Conservation (phyloP, 257 asterid genomes). For the Marsdenia floribunda region DNA sequence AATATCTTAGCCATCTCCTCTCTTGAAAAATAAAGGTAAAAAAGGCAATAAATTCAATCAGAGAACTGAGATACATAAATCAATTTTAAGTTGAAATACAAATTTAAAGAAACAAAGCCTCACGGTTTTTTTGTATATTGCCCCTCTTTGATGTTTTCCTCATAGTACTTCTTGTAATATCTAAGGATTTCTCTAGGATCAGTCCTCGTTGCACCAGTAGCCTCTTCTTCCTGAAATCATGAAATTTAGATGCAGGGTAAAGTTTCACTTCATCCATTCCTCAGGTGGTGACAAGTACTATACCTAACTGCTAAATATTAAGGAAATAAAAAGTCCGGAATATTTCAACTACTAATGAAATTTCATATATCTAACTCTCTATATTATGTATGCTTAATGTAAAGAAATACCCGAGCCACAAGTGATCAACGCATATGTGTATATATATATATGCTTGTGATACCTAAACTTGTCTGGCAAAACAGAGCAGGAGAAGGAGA, state of each 20-base stretch:
- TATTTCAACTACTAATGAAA: neutral
- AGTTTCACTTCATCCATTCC: neutral
- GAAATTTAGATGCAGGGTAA: conserved; percentile 17
- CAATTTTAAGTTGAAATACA: neutral
- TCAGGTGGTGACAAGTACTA: neutral
- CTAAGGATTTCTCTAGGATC: conserved; percentile 70
- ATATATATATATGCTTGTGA: neutral
- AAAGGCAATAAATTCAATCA: conserved; percentile 14
- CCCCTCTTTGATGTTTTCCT: conserved; percentile 69
- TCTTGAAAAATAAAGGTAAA: conserved; percentile 30
- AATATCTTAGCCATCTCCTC: conserved; percentile 92
- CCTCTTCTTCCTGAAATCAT: conserved; percentile 66
- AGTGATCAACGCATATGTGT: too few species aligned
- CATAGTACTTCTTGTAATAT: conserved; percentile 66
- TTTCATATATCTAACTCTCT: neutral
- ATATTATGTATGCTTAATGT: neutral
- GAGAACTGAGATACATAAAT: neutral
- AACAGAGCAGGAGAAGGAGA: neutral
- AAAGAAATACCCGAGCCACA: neutral
- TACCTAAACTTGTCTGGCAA: neutral
- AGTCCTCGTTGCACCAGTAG: conserved; percentile 35
- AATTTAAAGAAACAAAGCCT: conserved; percentile 24
- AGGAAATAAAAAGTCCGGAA: neutral
- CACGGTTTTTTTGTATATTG: conserved; percentile 86
- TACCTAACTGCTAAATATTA: neutral